phyloP scores from a whole-genome alignment of 805 yeast genomes.

The Ogataea glucozyma region DNA sequence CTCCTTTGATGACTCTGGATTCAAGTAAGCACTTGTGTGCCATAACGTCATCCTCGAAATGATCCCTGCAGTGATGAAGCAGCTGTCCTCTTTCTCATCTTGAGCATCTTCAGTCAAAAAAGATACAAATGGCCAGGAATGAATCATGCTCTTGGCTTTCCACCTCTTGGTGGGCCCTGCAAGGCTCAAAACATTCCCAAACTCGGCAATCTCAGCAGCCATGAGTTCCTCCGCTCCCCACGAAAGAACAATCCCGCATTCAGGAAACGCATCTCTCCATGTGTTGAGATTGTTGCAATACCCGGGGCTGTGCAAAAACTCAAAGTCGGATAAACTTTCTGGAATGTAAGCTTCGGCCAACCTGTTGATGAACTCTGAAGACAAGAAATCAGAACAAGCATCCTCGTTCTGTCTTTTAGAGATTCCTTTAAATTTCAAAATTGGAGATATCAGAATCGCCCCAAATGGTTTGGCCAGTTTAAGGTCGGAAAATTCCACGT shows the following conservation, averaged over 20 bases:
- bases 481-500: conserved; percentile 4
- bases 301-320: conserved; percentile 37
- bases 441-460: conserved; percentile 31
- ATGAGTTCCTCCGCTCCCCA: conserved; percentile 47
- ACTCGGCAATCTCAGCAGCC: conserved; percentile 38
- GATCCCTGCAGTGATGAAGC: conserved; percentile 40
- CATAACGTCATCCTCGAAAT: conserved; percentile 47
- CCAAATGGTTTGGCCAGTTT: conserved; percentile 26
- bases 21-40: conserved; percentile 35
- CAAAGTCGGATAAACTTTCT: conserved; percentile 16
- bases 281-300: conserved; percentile 30
- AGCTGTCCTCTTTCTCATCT: conserved; percentile 45
- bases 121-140: conserved; percentile 50
- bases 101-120: conserved; percentile 43
- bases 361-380: conserved; percentile 17
- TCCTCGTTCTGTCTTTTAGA: conserved; percentile 14
- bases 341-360: conserved; percentile 19
- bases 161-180: conserved; percentile 38
- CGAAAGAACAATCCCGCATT: conserved; percentile 40
- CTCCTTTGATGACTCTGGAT: conserved; percentile 25
- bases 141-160: conserved; percentile 38
- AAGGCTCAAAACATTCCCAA: conserved; percentile 29
- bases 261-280: conserved; percentile 46
- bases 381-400: conserved; percentile 22
- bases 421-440: conserved; percentile 22